phyloP scores from a whole-genome alignment of 2,329 filamentous ascomycete species.

The Aspergillus novofumigatus region DNA sequence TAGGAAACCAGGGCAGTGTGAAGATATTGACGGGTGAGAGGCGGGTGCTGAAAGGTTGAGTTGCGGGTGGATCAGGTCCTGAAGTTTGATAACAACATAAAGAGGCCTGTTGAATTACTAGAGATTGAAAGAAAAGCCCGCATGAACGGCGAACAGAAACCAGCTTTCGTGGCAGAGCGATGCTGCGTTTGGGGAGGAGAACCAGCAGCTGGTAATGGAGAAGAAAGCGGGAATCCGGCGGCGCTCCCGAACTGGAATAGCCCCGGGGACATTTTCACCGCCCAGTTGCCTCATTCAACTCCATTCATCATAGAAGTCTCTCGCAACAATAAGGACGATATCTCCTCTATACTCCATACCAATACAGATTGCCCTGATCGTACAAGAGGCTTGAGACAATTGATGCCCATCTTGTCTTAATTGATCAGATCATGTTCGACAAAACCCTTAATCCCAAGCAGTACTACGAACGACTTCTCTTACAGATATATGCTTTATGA shows the following conservation, averaged over 20 bases:
- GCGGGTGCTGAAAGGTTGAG: not conserved
- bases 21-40: slow-evolving; percentile 1
- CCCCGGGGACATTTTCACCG: slow-evolving; percentile 17
- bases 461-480: not conserved
- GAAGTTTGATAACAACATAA: not conserved
- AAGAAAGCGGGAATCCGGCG: slow-evolving; percentile 14
- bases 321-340: not conserved
- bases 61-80: not conserved
- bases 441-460: not conserved
- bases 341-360: not conserved
- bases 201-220: slow-evolving; percentile 14
- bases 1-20: not conserved
- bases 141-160: not conserved
- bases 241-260: slow-evolving; percentile 17
- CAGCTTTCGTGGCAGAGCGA: not conserved
- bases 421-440: not conserved
- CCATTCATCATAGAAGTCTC: not conserved
- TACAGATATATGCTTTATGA: not conserved
- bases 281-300: not conserved
- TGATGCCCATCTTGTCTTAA: not conserved
- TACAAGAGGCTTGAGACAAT: not conserved
- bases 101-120: not conserved
- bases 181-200: slow-evolving; percentile 12
- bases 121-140: not conserved
- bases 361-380: not conserved